phyloP scores from a whole-genome alignment of 129 eudicot species.

The Rutidosis leptorrhynchoides region DNA sequence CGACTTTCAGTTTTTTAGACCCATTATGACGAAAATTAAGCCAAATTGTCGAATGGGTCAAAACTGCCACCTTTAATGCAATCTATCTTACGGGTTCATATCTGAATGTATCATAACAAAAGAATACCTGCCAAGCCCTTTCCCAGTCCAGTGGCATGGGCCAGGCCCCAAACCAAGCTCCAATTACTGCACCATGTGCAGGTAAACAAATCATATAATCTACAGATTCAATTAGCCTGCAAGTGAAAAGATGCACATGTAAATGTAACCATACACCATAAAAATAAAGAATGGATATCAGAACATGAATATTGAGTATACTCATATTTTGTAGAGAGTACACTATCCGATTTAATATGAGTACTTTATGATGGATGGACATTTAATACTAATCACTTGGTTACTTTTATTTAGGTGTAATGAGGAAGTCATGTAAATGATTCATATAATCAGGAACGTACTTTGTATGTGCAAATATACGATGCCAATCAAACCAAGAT shows the following conservation, averaged over 20 bases:
- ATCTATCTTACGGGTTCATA: neutral
- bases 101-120: neutral
- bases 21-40: neutral
- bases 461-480: constrained; percentile 74
- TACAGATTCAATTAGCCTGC: constrained; percentile 50
- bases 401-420: neutral
- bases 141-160: constrained; percentile 99
- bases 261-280: constrained; percentile 4
- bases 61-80: neutral
- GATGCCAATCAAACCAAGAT: constrained; percentile 84
- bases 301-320: neutral
- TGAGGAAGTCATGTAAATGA: constrained; percentile 10
- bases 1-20: neutral
- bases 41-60: neutral
- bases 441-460: constrained; percentile 36
- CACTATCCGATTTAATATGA: neutral
- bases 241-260: constrained; percentile 12
- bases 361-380: neutral
- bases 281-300: neutral
- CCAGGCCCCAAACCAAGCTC: constrained; percentile 99
- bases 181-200: constrained; percentile 85
- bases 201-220: constrained; percentile 78
- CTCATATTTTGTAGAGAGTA: constrained; percentile 1
- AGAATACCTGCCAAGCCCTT: constrained; percentile 88
- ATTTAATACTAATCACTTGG: neutral